Evolutionary conservation across 495 filamentous ascomycete genomes (phyloP), one percentile per base, ranked within the genome.

Genomic region (Aspergillus carlsbadensis): DNA sequence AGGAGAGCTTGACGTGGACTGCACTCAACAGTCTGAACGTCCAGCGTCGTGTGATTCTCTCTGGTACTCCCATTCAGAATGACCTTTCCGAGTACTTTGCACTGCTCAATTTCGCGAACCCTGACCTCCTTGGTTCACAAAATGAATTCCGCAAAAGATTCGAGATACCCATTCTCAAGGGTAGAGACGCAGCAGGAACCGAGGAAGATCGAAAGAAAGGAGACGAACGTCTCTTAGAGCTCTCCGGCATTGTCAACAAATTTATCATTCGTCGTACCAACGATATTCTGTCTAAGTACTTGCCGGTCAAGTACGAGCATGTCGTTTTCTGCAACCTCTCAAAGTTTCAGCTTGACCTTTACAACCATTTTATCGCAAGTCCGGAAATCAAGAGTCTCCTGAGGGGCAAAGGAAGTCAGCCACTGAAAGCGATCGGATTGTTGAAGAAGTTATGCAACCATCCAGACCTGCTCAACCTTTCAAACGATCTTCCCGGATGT

Each of bases 381-480:
- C 94, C 95, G 0, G 91, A 96, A 51, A 97, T 99, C 70, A 90
- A 92, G 66, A 90, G 87, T 33, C 77, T 99, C 44, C 83, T 99
- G 5, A 82, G 91, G 54, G 94, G 94, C 37, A 98, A 98, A 72
- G 94, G 92, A 37, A 96, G 91, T 41, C 93, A 97, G 63, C 95
- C 94, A 14, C 81, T 99, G 51, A 97, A 97, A 65, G 94, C 94
- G 6, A 99, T 99, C 65, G 89, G 89, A 13, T 81, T 98, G 54
- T 83, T 99, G 65, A 99, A 99, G 70, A 99, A 99, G 63, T 84
- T 99, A 24, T 99, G 94, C 81, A 99, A 99, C 61, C 94, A 99
- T 62, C 94, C 94, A 0, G 95, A 99, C 61, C 83, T 99, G 17
- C 83, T 99, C 10, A 86, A 91, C 58, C 81, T 98, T 1, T 78